Conservation (phyloP, 208 protist genomes). For the Trypanosoma vivax region DNA sequence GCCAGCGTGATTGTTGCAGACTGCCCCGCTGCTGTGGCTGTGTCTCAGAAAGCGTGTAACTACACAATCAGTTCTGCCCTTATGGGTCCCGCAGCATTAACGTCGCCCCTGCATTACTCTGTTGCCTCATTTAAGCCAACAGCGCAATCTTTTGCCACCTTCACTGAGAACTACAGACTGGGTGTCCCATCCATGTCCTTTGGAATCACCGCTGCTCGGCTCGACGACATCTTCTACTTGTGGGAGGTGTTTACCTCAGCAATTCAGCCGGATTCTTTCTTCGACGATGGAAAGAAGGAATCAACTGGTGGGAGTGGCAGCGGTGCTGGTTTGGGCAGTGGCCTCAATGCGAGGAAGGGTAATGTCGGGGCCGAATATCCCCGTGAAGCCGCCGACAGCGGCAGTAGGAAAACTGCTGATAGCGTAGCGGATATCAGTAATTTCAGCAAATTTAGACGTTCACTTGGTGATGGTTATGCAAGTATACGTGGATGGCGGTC, state of each 20-base stretch:
- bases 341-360: neutral
- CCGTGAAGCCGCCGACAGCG: neutral
- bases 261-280: constrained; percentile 44
- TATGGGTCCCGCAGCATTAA: constrained; percentile 53
- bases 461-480: neutral
- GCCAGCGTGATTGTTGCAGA: constrained; percentile 47
- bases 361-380: neutral
- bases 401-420: neutral
- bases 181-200: constrained; percentile 69
- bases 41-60: constrained; percentile 54
- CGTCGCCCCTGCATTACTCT: constrained; percentile 53
- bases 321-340: neutral
- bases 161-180: constrained; percentile 60
- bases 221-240: constrained; percentile 80
- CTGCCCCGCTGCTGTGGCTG: constrained; percentile 39
- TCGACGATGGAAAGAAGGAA: constrained; percentile 14
- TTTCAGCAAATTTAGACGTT: neutral
- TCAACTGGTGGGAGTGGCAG: constrained; percentile 1
- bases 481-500: neutral
- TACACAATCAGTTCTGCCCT: constrained; percentile 72
- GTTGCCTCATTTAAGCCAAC: constrained; percentile 86
- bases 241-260: constrained; percentile 83
- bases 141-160: constrained; percentile 77
- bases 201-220: constrained; percentile 56
- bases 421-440: neutral